Conservation (phyloP, 805 yeast genomes). For the Blastobotrys mokoenaii region DNA sequence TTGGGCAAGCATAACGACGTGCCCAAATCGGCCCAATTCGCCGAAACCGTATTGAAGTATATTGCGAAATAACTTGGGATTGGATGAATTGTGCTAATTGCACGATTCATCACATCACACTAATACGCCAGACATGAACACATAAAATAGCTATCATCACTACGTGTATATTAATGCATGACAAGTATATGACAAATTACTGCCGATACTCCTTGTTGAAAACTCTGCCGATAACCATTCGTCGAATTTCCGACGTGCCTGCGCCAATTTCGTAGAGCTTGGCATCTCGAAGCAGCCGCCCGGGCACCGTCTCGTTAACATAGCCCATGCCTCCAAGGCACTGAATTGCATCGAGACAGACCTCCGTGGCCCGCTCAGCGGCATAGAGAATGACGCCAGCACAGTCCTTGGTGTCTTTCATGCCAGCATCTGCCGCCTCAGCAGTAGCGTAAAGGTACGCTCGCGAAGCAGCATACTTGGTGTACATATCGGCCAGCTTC, state of each 20-base stretch:
- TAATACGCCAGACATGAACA: too few species aligned
- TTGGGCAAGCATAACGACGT: background rate
- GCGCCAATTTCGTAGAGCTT: conserved; percentile 29
- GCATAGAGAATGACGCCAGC: conserved; percentile 28
- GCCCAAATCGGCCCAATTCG: background rate
- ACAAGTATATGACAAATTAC: background rate
- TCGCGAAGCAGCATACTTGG: conserved; percentile 25
- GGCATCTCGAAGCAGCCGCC: conserved; percentile 26
- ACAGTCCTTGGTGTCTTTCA: conserved; percentile 25
- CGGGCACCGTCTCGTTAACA: conserved; percentile 27
- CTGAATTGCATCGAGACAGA: conserved; percentile 26
- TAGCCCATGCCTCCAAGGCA: conserved; percentile 30
- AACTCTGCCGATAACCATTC: conserved; percentile 28
- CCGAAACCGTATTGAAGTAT: background rate
- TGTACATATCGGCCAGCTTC: conserved; percentile 29
- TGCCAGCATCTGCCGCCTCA: conserved; percentile 20
- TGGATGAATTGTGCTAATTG: too few species aligned
- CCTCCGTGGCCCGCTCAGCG: conserved; percentile 29
- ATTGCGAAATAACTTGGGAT: too few species aligned
- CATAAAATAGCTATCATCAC: too few species aligned
- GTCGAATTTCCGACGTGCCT: conserved; percentile 26
- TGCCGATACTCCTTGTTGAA: conserved; percentile 23
- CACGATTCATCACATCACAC: too few species aligned
- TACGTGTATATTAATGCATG: too few species aligned
- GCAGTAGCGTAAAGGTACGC: conserved; percentile 26